A percentile compares a stretch with the other conserved stretches of the same genome.
phyloP scores from a whole-genome alignment of 1,284 basidiomycete species.

The Agroathelia rolfsii region DNA sequence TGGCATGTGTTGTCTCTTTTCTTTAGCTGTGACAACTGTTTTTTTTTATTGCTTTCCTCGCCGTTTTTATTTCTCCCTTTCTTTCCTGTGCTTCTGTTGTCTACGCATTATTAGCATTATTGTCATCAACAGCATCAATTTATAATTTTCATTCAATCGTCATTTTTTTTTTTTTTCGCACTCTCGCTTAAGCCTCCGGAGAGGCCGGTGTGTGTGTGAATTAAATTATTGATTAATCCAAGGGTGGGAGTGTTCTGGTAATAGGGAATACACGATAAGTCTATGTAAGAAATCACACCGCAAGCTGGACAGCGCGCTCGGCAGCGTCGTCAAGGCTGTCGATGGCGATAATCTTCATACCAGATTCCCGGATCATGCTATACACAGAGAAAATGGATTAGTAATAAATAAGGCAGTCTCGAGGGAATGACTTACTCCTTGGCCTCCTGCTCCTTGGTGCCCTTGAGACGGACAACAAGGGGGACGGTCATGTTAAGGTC shows the following conservation, averaged over 20 bases:
- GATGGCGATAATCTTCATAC: slow-evolving; percentile 87
- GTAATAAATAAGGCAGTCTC: not conserved
- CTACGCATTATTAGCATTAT: too few species aligned
- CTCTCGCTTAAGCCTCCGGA: too few species aligned
- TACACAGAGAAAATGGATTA: slow-evolving; percentile 8
- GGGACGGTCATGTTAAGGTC: slow-evolving; percentile 84
- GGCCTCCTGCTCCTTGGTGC: slow-evolving; percentile 93
- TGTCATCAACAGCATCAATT: too few species aligned
- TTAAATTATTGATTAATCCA: slow-evolving; percentile 3
- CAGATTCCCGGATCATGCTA: slow-evolving; percentile 88
- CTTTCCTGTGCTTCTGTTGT: too few species aligned
- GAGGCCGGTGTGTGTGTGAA: too few species aligned
- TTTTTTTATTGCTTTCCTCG: slow-evolving; percentile 15
- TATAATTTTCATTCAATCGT: too few species aligned
- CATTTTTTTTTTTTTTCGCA: too few species aligned
- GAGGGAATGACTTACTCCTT: slow-evolving; percentile 60
- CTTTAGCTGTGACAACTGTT: slow-evolving; percentile 9
- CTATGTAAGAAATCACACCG: slow-evolving; percentile 32
- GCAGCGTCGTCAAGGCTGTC: slow-evolving; percentile 83
- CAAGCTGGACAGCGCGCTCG: slow-evolving; percentile 73
- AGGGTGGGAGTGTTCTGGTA: not conserved
- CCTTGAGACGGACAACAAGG: slow-evolving; percentile 90
- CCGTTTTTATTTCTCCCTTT: slow-evolving; percentile 18
- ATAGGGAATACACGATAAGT: slow-evolving; percentile 5
- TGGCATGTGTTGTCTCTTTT: slow-evolving; percentile 14